phyloP scores from a whole-genome alignment of 805 yeast species.

The Yamadazyma endophytica region DNA sequence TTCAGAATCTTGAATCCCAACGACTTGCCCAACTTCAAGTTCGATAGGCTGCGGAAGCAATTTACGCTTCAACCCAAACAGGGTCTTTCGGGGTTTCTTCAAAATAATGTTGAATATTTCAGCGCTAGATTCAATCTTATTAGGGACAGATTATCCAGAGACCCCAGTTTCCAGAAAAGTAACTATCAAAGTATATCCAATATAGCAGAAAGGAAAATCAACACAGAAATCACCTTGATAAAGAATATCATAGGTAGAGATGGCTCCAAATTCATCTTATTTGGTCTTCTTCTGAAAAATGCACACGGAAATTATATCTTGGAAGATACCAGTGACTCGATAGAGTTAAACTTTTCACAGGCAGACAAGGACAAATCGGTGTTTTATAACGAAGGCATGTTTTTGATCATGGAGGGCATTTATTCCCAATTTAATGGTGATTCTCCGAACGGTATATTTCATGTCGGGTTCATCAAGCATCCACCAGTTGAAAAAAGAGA shows the following conservation, averaged over 20 bases:
- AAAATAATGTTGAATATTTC: slow-evolving; percentile 36
- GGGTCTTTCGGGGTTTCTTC: slow-evolving; percentile 13
- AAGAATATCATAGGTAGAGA: slow-evolving; percentile 85
- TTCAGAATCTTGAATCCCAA: slow-evolving; percentile 62
- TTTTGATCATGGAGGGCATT: slow-evolving; percentile 79
- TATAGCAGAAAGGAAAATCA: slow-evolving; percentile 22
- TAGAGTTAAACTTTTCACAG: slow-evolving; percentile 62
- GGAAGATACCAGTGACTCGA: slow-evolving; percentile 76
- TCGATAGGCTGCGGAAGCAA: slow-evolving; percentile 59
- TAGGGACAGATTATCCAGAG: slow-evolving; percentile 68
- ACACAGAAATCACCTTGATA: slow-evolving; percentile 57
- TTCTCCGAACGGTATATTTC: slow-evolving; percentile 46
- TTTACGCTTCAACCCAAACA: slow-evolving; percentile 37
- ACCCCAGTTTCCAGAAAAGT: slow-evolving; percentile 65
- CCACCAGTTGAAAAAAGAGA: slow-evolving; percentile 85
- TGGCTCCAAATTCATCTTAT: slow-evolving; percentile 67
- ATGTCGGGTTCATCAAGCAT: slow-evolving; percentile 72
- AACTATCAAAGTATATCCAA: slow-evolving; percentile 41
- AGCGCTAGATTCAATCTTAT: slow-evolving; percentile 57
- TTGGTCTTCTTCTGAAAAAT: slow-evolving; percentile 69
- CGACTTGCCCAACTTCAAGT: slow-evolving; percentile 60
- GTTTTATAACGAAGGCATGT: slow-evolving; percentile 71
- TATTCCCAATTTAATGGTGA: slow-evolving; percentile 60
- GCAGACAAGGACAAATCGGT: slow-evolving; percentile 60
- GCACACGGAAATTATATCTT: slow-evolving; percentile 66